A percentile compares a stretch with the other conserved stretches of the same genome.
Conservation (phyloP, 2,329 filamentous ascomycete species). For the Aureobasidium sp. region DNA sequence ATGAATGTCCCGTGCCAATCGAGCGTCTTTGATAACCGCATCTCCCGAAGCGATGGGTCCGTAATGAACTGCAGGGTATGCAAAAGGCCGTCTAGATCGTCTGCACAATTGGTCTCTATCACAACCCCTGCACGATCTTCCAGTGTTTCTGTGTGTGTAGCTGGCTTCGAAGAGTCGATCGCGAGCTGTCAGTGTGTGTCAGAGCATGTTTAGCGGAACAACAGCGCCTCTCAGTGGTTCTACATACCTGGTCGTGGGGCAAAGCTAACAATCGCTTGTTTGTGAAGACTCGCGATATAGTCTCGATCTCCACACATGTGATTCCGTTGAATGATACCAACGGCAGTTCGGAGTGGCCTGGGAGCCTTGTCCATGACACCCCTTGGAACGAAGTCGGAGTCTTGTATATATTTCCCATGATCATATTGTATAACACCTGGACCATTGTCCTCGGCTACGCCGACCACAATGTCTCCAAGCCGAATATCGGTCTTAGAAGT, state of each 20-base stretch:
- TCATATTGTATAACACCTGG: conserved; percentile 23
- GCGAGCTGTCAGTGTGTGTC: too few relatives aligned
- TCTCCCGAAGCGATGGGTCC: conserved; percentile 16
- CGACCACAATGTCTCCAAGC: conserved; percentile 21
- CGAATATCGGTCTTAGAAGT: neutral
- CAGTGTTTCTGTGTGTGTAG: too few relatives aligned
- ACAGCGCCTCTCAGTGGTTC: too few relatives aligned
- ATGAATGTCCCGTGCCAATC: neutral
- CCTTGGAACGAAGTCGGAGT: conserved; percentile 4
- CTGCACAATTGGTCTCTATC: neutral
- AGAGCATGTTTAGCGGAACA: too few relatives aligned
- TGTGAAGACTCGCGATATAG: neutral
- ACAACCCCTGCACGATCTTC: neutral
- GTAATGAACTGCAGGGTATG: conserved; percentile 9
- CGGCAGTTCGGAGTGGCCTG: conserved; percentile 17
- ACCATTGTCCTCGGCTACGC: conserved; percentile 12
- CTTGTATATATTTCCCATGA: conserved; percentile 13
- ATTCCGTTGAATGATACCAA: conserved; percentile 18
- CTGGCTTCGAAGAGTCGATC: too few relatives aligned
- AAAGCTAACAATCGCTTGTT: too few relatives aligned
- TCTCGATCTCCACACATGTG: conserved; percentile 1
- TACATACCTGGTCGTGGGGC: neutral
- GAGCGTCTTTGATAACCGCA: conserved; percentile 12
- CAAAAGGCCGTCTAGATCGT: neutral
- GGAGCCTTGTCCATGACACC: conserved; percentile 18